A percentile compares a stretch with the other conserved stretches of the same genome.
These are phyloP conservation scores for Camelina sativa DNA, from an alignment of 345 rosid genomes.

Conservation along the genomic window DNA sequence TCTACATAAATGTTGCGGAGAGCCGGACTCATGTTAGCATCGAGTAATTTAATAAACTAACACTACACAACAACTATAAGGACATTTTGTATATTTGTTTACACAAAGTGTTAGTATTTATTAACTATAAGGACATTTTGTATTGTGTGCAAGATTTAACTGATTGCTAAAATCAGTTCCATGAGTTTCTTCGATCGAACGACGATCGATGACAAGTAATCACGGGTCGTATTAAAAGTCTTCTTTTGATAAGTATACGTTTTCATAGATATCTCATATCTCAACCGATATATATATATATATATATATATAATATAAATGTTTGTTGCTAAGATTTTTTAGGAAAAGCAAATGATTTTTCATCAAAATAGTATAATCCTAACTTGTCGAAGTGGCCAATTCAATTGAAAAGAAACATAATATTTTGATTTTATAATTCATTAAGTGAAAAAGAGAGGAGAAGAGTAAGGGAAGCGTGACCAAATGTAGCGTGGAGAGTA, in stretches of 20 bases:
- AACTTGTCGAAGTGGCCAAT: conserved; percentile 29
- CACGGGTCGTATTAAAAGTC: conserved; percentile 8
- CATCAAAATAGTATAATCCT: conserved; percentile 22
- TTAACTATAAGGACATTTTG: too few species aligned
- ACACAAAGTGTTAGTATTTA: too few species aligned
- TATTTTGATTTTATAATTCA: background rate
- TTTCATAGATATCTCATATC: conserved; percentile 15
- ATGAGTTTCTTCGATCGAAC: background rate
- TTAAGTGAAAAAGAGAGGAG: background rate
- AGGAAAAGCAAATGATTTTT: conserved; percentile 37
- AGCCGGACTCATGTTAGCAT: background rate
- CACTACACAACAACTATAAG: background rate
- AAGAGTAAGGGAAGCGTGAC: conserved; percentile 30
- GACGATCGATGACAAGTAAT: conserved; percentile 21
- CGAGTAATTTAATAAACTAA: background rate
- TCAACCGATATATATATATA: background rate
- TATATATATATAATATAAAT: conserved; percentile 9
- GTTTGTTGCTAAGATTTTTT: conserved; percentile 21
- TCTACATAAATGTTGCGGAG: background rate
- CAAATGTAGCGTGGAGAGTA: conserved; percentile 13
- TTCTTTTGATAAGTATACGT: background rate
- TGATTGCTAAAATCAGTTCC: conserved; percentile 9
- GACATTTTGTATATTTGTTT: conserved; percentile 2
- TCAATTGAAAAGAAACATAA: conserved; percentile 24
- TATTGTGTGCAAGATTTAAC: background rate